These are phyloP conservation scores for Calonectria crousiana DNA, from an alignment of 2,329 filamentous ascomycete genomes.

Conservation along the genomic window DNA sequence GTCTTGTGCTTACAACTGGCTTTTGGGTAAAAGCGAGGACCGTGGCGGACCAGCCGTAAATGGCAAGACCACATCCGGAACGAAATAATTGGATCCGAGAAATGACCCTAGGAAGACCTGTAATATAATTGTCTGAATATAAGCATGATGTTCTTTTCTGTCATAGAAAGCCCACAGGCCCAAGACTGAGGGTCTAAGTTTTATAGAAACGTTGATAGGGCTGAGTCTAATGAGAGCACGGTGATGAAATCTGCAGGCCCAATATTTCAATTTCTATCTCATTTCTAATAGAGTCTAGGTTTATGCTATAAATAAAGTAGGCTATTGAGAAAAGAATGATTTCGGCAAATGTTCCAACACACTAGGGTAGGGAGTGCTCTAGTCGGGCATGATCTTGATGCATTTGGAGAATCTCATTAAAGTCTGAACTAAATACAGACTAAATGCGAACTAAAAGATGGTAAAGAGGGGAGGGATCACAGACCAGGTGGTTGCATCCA, in stretches of 20 bases:
- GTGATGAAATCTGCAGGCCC: no score
- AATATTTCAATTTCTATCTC: no score
- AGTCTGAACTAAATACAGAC: not conserved
- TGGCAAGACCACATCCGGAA: not conserved
- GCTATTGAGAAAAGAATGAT: no score
- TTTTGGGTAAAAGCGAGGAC: not conserved
- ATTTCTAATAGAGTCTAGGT: no score
- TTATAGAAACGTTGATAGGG: no score
- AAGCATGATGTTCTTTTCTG: not conserved
- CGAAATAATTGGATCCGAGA: slow-evolving; percentile 8
- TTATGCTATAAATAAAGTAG: no score
- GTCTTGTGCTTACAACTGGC: slow-evolving; percentile 26
- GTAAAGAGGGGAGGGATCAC: not conserved
- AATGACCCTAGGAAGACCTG: not conserved
- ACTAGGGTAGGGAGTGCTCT: no score
- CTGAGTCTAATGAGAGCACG: no score
- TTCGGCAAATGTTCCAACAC: no score
- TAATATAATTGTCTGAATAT: slow-evolving; percentile 10
- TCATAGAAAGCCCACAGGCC: no score
- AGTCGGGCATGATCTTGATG: not conserved
- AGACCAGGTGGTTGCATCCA: not conserved
- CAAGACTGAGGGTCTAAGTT: no score
- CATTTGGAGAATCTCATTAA: not conserved
- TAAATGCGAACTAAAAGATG: not conserved
- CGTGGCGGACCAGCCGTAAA: not conserved